Percentiles rank a stretch among this genome's conserved stretches.
Evolutionary conservation across 2,329 filamentous ascomycete species (phyloP).

Genomic region (Phoma herbarum): DNA sequence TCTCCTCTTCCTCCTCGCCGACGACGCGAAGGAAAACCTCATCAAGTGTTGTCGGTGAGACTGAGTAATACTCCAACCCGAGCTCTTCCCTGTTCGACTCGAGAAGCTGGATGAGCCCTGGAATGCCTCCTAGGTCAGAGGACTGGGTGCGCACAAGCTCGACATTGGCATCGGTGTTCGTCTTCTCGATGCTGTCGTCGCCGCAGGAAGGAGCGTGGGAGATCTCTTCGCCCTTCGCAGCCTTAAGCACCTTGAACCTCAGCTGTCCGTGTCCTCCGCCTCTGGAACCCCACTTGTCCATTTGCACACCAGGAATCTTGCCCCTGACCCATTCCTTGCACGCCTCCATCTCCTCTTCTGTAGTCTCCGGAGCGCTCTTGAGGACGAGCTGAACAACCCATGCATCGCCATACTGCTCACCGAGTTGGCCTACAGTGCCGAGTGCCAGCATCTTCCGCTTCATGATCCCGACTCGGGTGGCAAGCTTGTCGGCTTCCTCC

Average conservation of each 20-base stretch:
- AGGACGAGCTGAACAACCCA: constrained; percentile 85
- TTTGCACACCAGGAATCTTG: constrained; percentile 69
- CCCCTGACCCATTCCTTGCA: constrained; percentile 72
- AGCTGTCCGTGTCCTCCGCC: constrained; percentile 82
- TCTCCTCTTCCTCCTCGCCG: constrained; percentile 70
- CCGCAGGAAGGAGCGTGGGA: not conserved
- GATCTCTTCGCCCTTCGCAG: constrained; percentile 42
- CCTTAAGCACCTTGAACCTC: constrained; percentile 77
- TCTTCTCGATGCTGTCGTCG: constrained; percentile 22
- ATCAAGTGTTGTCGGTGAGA: constrained; percentile 86
- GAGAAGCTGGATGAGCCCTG: constrained; percentile 73
- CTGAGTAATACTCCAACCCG: constrained; percentile 85
- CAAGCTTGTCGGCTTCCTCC: constrained; percentile 93
- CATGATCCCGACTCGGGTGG: constrained; percentile 84
- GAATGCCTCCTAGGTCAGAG: constrained; percentile 61
- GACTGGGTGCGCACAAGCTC: constrained; percentile 33
- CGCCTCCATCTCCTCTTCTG: constrained; percentile 69
- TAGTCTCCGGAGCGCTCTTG: constrained; percentile 76
- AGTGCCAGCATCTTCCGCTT: constrained; percentile 85
- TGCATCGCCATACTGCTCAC: constrained; percentile 77
- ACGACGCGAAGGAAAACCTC: constrained; percentile 92
- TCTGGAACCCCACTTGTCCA: constrained; percentile 68
- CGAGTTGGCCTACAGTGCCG: constrained; percentile 76
- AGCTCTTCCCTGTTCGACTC: constrained; percentile 74
- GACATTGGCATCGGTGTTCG: constrained; percentile 27